These are phyloP conservation scores for Chiua sp. DNA, from an alignment of 1,284 basidiomycete genomes.

Conservation along the genomic window DNA sequence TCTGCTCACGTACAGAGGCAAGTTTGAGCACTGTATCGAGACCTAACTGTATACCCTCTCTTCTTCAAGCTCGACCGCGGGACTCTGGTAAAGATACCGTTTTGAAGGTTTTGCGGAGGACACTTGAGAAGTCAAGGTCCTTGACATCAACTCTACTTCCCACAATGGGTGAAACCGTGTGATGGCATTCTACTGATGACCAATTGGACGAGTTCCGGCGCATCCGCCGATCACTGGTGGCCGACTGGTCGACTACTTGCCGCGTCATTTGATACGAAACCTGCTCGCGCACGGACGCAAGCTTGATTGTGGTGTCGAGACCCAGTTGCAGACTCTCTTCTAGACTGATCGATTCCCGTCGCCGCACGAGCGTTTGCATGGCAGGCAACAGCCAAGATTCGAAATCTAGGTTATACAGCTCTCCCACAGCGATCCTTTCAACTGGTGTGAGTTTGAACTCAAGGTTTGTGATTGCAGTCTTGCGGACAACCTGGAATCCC, in stretches of 20 bases:
- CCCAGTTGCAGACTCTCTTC: constrained; percentile 13
- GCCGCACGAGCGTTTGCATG: constrained; percentile 18
- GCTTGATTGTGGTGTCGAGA: constrained; percentile 19
- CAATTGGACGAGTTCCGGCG: too few relatives aligned
- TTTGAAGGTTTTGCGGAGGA: constrained; percentile 1
- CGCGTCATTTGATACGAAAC: not conserved
- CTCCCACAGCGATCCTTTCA: constrained; percentile 10
- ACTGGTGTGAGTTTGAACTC: not conserved
- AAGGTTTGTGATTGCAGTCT: not conserved
- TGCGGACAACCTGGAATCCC: constrained; percentile 8
- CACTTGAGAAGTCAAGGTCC: not conserved
- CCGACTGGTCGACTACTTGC: too few relatives aligned
- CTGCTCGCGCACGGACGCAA: constrained; percentile 22
- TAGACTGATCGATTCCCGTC: constrained; percentile 11
- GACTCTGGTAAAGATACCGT: too few relatives aligned
- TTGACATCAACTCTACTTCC: constrained; percentile 1
- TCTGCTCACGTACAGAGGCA: too few relatives aligned
- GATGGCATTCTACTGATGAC: too few relatives aligned
- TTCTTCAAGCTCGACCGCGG: too few relatives aligned
- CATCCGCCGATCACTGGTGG: too few relatives aligned
- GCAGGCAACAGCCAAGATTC: constrained; percentile 18
- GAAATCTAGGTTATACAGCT: constrained; percentile 6
- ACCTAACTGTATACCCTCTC: too few relatives aligned
- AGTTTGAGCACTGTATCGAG: too few relatives aligned
- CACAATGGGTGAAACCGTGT: too few relatives aligned